These are phyloP conservation scores for Dispira simplex DNA, from an alignment of 192 early-diverging fungal species.

Conservation along the genomic window DNA sequence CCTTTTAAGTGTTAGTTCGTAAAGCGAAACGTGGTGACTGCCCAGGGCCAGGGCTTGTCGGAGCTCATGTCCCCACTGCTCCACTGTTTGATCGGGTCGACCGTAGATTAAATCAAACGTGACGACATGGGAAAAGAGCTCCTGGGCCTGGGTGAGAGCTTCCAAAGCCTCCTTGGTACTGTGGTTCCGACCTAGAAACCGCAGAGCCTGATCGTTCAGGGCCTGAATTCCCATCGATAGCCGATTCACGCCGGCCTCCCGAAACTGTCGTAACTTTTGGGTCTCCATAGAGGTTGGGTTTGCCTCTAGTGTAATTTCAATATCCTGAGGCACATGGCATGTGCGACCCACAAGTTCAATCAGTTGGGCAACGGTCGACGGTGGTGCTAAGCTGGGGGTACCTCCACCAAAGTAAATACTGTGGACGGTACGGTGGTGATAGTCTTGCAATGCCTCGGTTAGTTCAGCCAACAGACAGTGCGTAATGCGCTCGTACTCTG, in stretches of 20 bases:
- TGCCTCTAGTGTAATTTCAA: constrained; percentile 33
- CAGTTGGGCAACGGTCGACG: constrained; percentile 15
- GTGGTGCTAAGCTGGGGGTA: constrained; percentile 33
- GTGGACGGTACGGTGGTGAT: constrained; percentile 14
- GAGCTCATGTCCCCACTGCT: constrained; percentile 23
- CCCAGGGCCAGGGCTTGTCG: constrained; percentile 16
- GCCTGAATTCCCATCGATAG: constrained; percentile 37
- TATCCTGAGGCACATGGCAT: constrained; percentile 15
- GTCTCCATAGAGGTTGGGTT: constrained; percentile 23
- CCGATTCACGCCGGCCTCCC: constrained; percentile 26
- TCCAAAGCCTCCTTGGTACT: constrained; percentile 21
- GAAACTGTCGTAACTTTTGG: constrained; percentile 22
- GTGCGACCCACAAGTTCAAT: constrained; percentile 15
- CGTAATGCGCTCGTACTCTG: constrained; percentile 15
- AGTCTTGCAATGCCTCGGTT: constrained; percentile 13
- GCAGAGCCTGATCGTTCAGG: constrained; percentile 20
- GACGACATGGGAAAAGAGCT: constrained; percentile 21
- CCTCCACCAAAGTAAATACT: constrained; percentile 41
- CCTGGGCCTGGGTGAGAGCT: constrained; percentile 17
- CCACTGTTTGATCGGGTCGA: constrained; percentile 24
- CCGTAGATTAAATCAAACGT: constrained; percentile 37
- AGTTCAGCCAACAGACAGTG: constrained; percentile 19
- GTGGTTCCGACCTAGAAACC: constrained; percentile 29
- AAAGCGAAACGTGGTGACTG: constrained; percentile 29
- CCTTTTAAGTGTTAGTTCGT: constrained; percentile 38